A percentile compares a stretch with the other conserved stretches of the same genome.
Conservation (phyloP, 2,329 filamentous ascomycete species). For the Exophiala viscosa region DNA sequence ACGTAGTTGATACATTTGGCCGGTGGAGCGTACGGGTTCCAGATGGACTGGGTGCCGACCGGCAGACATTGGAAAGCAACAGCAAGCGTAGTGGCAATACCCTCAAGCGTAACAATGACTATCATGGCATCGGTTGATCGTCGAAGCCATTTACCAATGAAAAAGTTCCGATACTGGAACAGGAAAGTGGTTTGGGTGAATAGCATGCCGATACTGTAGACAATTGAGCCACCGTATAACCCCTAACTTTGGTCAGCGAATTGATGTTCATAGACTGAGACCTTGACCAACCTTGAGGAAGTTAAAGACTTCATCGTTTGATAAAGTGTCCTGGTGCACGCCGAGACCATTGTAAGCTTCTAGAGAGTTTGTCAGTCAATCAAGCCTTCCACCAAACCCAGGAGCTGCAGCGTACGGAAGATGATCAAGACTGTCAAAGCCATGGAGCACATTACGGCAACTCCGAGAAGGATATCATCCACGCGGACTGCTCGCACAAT, state of each 20-base stretch:
- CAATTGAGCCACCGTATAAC: background rate
- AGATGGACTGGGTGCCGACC: background rate
- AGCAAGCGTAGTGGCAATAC: background rate
- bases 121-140: background rate
- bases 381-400: background rate
- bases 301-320: background rate
- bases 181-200: background rate
- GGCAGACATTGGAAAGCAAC: background rate
- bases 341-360: conserved; percentile 2
- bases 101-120: background rate
- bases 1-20: background rate
- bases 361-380: background rate
- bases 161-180: conserved; percentile 1
- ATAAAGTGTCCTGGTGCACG: background rate
- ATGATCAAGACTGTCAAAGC: conserved; percentile 1
- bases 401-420: background rate
- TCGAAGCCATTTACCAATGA: background rate
- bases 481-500: background rate
- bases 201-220: background rate
- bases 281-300: background rate
- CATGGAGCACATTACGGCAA: background rate
- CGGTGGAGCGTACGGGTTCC: background rate
- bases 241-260: background rate
- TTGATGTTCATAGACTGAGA: background rate
- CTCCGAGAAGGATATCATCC: background rate